Evolutionary conservation across 306 rosid genomes (phyloP), one percentile per base, ranked within the genome.

Genomic region (Amphicarpaea edgeworthii): DNA sequence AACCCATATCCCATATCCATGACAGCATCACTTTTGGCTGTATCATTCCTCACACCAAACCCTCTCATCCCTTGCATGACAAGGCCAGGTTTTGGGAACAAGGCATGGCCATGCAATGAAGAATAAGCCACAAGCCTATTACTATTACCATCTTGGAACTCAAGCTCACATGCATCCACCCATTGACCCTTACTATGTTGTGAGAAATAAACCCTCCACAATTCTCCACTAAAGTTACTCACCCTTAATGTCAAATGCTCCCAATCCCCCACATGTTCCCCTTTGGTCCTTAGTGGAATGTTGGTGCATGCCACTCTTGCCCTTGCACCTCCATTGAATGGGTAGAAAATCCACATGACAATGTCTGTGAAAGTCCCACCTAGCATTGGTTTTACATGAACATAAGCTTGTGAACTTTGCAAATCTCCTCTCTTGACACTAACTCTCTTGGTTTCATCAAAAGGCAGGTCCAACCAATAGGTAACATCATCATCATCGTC

Each of bases 261-360:
- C 97, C 97, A 89, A 23, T 93, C 96, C 1, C 97, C 96, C 0
- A 89, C 81, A 17, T 93, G 98, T 58, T 93, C 86, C 6, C 97
- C 96, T 40, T 89, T 88, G 3, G 53, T 79, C 61, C 87, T 85
- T 38, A 90, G n/a, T 5, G 93, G 30, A 55, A 93, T 40, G 16
- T 84, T 82, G 37, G 83, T 4, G 24, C 70, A 3, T 8, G 73
- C 86, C 2, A 86, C 87, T 67, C 86, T 91, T 7, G 89, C 96
- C 62, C 66, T 87, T 2, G 87, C 87, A 1, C 90, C 88, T 0
- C 97, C 98, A 68, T 93, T 91, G 59, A 91, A 91, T 11, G 97
- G 98, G 59, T 86, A 91, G 81, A 93, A 93, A 2, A 91, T 10
- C 97, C 98, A 93, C n/a, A 80, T 79, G 0, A 75, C 87, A 4